Base-by-base conservation (phyloP, 2,329 filamentous ascomycete species). In the Fusarium verrucosum region DNA sequence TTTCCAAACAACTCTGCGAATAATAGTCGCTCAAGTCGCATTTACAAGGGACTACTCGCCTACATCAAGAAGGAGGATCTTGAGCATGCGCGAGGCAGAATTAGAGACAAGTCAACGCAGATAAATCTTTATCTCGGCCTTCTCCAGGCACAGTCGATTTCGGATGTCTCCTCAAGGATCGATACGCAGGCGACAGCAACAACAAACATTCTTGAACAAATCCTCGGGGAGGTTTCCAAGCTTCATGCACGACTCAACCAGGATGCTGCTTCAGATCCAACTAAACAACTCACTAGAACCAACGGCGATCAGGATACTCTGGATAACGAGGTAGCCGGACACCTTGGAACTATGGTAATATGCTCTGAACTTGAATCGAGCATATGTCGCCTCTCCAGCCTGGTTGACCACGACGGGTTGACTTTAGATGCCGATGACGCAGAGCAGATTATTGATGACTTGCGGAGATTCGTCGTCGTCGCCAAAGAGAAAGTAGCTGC, bases 391-490 rank as follows among this genome's bases (percentile, higher is more conserved):
- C 11, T 65, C 1, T 61, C 56, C 2, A 50, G 26, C 0, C 62
- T 65, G 1, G 44, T 57, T 10, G 11, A 53, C 11, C 33, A 37
- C 4, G 56, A 61, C 9, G 60, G 46, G 16, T 38, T 46, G 10
- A 50, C 45, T 1, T 25, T 65, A 1, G 62, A 65, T 2, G 55
- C 62, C 2, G 60, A 65, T 1, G 60, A 65, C 25, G 62, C 62
- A 1, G 56, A 65, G 10, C 60, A 65, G 10, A 65, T 65, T 11
- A 44, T 65, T 10, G 60, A 65, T 8, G 60, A 65, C n/a, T 7
- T 65, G 2, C 33, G 40, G 14, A 65, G 16, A 32, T 37, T 65
- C 1, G 49, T 65, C 2, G 14, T 25, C 1, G 14, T 45, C 10
- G 62, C 62, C 2, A 65, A 26, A 10, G 56, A 65, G 6, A 54